Conservation (phyloP, 2,329 filamentous ascomycete genomes). For the Orbilia oligospora region DNA sequence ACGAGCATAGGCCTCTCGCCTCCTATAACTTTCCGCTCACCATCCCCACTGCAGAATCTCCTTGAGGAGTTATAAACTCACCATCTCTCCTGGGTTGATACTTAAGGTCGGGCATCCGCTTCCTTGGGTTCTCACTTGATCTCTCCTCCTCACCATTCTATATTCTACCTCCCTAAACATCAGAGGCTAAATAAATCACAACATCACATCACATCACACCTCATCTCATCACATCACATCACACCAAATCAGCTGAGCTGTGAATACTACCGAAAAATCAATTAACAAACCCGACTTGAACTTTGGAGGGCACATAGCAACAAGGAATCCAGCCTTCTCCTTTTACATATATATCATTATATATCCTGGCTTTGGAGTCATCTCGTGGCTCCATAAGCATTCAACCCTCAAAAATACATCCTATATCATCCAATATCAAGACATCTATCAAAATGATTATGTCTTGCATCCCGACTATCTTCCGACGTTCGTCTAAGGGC, state of each 20-base stretch:
- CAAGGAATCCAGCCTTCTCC: constrained; percentile 5
- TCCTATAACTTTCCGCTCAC: constrained; percentile 54
- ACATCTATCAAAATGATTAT: constrained; percentile 54
- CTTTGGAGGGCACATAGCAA: not conserved
- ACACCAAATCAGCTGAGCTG: constrained; percentile 28
- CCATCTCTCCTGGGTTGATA: constrained; percentile 51
- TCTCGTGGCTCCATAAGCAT: constrained; percentile 30
- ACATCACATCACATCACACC: constrained; percentile 20
- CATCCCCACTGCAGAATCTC: constrained; percentile 44
- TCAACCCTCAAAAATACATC: constrained; percentile 14
- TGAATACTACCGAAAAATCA: constrained; percentile 15
- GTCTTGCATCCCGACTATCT: constrained; percentile 58
- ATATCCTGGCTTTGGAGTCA: constrained; percentile 25
- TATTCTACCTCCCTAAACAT: constrained; percentile 5
- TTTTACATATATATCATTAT: constrained; percentile 16
- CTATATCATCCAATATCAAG: constrained; percentile 10
- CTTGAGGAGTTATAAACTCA: constrained; percentile 53
- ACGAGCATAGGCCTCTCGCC: constrained; percentile 47
- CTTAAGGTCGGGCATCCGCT: constrained; percentile 44
- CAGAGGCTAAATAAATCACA: constrained; percentile 12
- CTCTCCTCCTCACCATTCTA: constrained; percentile 25
- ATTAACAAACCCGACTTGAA: constrained; percentile 10
- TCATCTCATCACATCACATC: constrained; percentile 4
- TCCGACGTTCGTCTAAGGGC: constrained; percentile 49
- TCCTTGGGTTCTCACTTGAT: constrained; percentile 35